A percentile compares a stretch with the other conserved stretches of the same genome.
These are phyloP conservation scores for Lactarius vividus DNA, from an alignment of 768 basidiomycete genomes.

Conservation along the genomic window DNA sequence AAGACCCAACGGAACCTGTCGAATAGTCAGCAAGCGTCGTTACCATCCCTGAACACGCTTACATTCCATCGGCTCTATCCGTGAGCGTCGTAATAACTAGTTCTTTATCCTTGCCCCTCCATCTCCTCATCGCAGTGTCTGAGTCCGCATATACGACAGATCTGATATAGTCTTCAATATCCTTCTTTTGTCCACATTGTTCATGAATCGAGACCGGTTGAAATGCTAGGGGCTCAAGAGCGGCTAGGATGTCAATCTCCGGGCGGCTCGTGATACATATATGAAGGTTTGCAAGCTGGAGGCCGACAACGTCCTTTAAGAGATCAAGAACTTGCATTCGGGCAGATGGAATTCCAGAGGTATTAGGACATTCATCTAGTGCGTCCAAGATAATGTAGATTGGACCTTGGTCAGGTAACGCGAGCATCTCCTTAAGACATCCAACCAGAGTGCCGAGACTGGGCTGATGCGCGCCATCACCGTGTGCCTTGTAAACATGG, in stretches of 20 bases:
- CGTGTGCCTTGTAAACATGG: not conserved
- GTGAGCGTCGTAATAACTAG: too few relatives aligned
- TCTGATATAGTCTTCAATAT: too few relatives aligned
- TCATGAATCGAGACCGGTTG: not conserved
- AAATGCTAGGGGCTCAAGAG: not conserved
- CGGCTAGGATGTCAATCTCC: not conserved
- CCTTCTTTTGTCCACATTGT: not conserved
- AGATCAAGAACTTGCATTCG: not conserved
- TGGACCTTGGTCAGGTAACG: not conserved
- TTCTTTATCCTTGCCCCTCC: too few relatives aligned
- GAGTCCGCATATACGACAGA: too few relatives aligned
- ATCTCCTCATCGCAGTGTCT: too few relatives aligned
- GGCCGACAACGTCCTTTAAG: not conserved
- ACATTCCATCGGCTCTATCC: too few relatives aligned
- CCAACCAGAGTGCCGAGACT: not conserved
- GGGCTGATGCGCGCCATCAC: not conserved
- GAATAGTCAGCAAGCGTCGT: not conserved
- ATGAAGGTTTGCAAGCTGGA: not conserved
- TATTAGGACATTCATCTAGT: slow-evolving; percentile 5
- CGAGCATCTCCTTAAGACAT: slow-evolving; percentile 1
- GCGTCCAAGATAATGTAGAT: not conserved
- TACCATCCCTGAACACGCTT: too few relatives aligned
- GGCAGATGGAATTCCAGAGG: not conserved
- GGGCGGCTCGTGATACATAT: not conserved
- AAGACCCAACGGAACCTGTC: not conserved